These are phyloP conservation scores for Piper longum DNA, from an alignment of 164 flowering plant genomes.

Conservation along the genomic window DNA sequence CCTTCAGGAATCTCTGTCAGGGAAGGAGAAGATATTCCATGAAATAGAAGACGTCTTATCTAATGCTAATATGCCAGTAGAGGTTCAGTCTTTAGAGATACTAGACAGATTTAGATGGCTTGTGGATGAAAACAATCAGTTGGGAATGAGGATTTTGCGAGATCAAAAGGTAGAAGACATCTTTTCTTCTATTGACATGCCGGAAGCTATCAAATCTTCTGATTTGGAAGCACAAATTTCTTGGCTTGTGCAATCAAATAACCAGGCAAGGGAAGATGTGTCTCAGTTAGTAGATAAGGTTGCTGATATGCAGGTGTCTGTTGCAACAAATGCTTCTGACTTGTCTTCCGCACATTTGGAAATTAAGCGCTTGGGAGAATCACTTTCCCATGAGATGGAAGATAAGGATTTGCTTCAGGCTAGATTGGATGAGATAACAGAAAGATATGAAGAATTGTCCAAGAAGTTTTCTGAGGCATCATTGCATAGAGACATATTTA, in stretches of 20 bases:
- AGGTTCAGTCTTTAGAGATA: slow-evolving; percentile 26
- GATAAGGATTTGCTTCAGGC: slow-evolving; percentile 40
- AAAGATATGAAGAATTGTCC: slow-evolving; percentile 29
- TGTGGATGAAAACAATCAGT: slow-evolving; percentile 11
- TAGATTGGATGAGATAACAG: slow-evolving; percentile 37
- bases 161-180: slow-evolving; percentile 32
- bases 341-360: slow-evolving; percentile 25
- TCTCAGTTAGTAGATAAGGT: slow-evolving; percentile 29
- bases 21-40: slow-evolving; percentile 28
- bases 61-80: slow-evolving; percentile 26
- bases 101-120: slow-evolving; percentile 52
- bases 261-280: slow-evolving; percentile 33
- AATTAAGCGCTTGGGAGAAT: slow-evolving; percentile 35
- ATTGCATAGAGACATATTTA: slow-evolving; percentile 6
- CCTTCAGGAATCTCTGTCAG: slow-evolving; percentile 45
- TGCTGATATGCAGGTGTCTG: slow-evolving; percentile 10
- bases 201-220: slow-evolving; percentile 37
- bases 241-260: slow-evolving; percentile 56
- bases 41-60: slow-evolving; percentile 40
- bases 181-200: slow-evolving; percentile 31
- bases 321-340: slow-evolving; percentile 13
- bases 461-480: slow-evolving; percentile 26
- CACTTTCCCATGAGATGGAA: slow-evolving; percentile 40
- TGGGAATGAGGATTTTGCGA: slow-evolving; percentile 23
- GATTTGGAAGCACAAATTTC: slow-evolving; percentile 30